Base-by-base conservation (phyloP, 192 early-diverging fungal genomes). In the Gryganskiella cystojenkinii region DNA sequence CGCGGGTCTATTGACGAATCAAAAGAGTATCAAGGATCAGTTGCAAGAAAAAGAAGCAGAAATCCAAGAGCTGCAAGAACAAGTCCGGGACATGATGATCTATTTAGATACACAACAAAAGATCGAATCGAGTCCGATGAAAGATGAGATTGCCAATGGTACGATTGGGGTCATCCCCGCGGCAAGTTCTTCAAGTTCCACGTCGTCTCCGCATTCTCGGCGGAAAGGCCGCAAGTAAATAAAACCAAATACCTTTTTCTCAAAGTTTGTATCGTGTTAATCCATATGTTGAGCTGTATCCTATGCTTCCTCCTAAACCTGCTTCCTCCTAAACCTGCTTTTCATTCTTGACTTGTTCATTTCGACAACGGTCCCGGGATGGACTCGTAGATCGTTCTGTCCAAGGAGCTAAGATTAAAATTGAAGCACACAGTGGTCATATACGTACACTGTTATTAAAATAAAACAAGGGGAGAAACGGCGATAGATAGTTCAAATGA, bases 11-110 rank as follows among this genome's bases (percentile, higher is more conserved):
- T 52, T 46, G 35, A 84, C 81, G 7, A 95, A 96, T 64, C 93
- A 95, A 66, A 79, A 83, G 2, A 70, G 67, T 10, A 80, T 93
- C 27, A 84, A 90, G 61, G 47, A 24, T 30, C 70, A 85, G 37
- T 66, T 95, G 3, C 78, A 82, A 22, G 80, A 76, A 15, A 89
- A 92, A 54, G 88, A 90, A 28, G 64, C 75, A 0, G 83, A 83
- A 46, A 84, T 94, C 20, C 71, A 66, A 20, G 94, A 96, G 25
- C 65, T 96, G 63, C 84, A 86, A 64, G 96, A 96, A 45, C 94
- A 98, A 84, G 87, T 98, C 6, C 79, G 90, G n/a, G 96, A 99
- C 70, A 76, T 99, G 71, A 93, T 95, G 90, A 90, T 93, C 59
- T 96, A 91, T 70, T 73, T 99, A 33, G 89, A 94, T 22, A 90